Conservation (phyloP, 805 yeast species). For the Hanseniaspora occidentalis region DNA sequence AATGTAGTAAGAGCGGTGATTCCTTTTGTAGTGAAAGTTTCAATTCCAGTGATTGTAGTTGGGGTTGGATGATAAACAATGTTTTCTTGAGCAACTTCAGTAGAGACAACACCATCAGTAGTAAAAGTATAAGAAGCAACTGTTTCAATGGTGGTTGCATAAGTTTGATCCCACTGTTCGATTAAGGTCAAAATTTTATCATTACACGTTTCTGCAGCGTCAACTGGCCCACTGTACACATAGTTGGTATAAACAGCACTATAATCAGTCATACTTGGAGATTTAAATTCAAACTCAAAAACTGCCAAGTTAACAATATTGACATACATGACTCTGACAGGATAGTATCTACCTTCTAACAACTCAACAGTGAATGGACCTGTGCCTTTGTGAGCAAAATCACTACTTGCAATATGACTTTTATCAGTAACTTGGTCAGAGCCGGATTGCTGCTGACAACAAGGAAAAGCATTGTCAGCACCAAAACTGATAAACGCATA, state of each 20-base stretch:
- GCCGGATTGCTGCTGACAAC: constrained; percentile 17
- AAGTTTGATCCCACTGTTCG: neutral
- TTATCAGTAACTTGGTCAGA: neutral
- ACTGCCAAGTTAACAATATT: neutral
- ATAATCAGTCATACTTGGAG: neutral
- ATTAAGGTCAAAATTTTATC: neutral
- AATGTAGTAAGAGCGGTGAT: no score
- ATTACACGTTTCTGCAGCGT: neutral
- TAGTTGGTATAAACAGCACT: neutral
- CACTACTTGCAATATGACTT: neutral
- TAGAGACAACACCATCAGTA: neutral
- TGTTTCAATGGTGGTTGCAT: neutral
- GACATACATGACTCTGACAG: neutral
- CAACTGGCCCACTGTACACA: neutral
- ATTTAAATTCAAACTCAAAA: neutral
- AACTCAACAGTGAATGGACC: neutral
- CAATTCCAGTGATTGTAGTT: neutral
- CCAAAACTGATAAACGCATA: constrained; percentile 23
- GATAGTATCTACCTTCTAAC: neutral
- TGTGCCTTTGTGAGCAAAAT: neutral
- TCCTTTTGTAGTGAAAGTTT: neutral
- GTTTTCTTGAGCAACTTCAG: neutral
- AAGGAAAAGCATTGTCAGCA: constrained; percentile 22
- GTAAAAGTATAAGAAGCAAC: neutral
- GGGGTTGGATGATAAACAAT: neutral